phyloP scores from a whole-genome alignment of 371 early-diverging fungal species.

The Mortierella sp. region DNA sequence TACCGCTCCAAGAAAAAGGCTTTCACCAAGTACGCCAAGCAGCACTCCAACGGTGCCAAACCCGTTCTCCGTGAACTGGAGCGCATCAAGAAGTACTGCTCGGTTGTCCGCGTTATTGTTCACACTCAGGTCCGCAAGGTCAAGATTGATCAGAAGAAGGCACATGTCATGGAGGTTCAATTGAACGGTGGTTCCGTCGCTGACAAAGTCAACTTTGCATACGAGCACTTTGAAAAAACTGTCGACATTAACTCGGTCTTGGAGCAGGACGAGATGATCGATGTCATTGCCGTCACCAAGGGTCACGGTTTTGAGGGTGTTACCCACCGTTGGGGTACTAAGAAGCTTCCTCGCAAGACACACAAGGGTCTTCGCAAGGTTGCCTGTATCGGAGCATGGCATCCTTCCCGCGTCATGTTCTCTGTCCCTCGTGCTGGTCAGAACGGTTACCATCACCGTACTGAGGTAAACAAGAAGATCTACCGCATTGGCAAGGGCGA shows the following conservation, averaged over 20 bases:
- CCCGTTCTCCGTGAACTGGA: conserved; percentile 93
- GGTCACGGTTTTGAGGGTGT: conserved; percentile 99
- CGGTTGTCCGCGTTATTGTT: conserved; percentile 97
- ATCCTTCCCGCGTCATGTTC: conserved; percentile 99
- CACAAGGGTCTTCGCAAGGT: conserved; percentile 99
- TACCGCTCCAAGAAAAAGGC: conserved; percentile 99
- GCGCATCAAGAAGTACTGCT: conserved; percentile 99
- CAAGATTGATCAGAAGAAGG: conserved; percentile 98
- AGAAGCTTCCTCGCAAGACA: conserved; percentile 99
- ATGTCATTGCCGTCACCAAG: conserved; percentile 99
- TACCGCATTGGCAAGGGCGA: conserved; percentile 97
- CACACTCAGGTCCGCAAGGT: conserved; percentile 99
- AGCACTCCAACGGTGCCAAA: conserved; percentile 93
- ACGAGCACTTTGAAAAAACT: conserved; percentile 98
- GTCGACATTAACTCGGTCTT: conserved; percentile 92
- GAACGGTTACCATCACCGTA: conserved; percentile 99
- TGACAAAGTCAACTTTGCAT: conserved; percentile 98
- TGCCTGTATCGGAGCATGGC: conserved; percentile 99
- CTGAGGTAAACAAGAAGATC: conserved; percentile 99
- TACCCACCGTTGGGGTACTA: conserved; percentile 99
- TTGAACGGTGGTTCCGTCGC: conserved; percentile 99
- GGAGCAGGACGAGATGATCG: conserved; percentile 98
- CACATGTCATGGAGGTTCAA: conserved; percentile 99
- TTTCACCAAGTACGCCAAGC: conserved; percentile 98
- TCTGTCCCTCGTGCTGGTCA: conserved; percentile 99